Percentiles rank a stretch among this genome's conserved stretches.
phyloP scores from a whole-genome alignment of 352 stramenopile genomes.

The Phytopythium chamaehyphon region DNA sequence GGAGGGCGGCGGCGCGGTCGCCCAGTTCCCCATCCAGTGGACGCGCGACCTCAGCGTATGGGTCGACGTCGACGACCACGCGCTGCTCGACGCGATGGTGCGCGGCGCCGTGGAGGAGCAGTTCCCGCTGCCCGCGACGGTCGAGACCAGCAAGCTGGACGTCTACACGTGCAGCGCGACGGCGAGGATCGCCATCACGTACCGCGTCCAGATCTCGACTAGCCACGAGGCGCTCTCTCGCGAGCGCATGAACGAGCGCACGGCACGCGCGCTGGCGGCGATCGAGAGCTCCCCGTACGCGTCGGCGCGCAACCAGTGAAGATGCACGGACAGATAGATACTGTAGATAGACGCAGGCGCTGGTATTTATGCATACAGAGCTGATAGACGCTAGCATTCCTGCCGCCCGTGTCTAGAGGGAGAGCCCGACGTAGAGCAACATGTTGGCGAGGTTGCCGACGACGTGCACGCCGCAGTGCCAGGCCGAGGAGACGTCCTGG shows the following conservation, averaged over 20 bases:
- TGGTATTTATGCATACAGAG: conserved; percentile 9
- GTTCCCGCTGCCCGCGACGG: conserved; percentile 33
- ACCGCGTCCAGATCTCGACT: conserved; percentile 45
- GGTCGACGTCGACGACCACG: conserved; percentile 39
- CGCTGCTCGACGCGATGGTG: conserved; percentile 49
- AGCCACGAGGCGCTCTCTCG: conserved; percentile 33
- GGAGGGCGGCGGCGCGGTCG: conserved; percentile 30
- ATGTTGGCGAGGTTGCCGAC: conserved; percentile 75
- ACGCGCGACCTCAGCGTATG: conserved; percentile 75
- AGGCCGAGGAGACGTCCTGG: conserved; percentile 68
- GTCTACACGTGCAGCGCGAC: conserved; percentile 52
- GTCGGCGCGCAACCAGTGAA: conserved; percentile 29
- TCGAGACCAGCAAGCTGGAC: conserved; percentile 44
- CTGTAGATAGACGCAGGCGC: neutral
- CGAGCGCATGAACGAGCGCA: conserved; percentile 45
- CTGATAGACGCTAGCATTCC: neutral
- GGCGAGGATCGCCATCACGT: conserved; percentile 53
- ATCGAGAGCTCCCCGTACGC: conserved; percentile 56
- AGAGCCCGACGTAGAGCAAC: conserved; percentile 68
- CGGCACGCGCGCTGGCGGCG: conserved; percentile 26
- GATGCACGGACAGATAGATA: neutral
- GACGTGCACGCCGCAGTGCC: conserved; percentile 77
- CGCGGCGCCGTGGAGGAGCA: conserved; percentile 28
- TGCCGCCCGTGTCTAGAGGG: conserved; percentile 27
- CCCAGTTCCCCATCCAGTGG: conserved; percentile 59